phyloP scores from a whole-genome alignment of 208 protist genomes.

The Leishmania turanica region DNA sequence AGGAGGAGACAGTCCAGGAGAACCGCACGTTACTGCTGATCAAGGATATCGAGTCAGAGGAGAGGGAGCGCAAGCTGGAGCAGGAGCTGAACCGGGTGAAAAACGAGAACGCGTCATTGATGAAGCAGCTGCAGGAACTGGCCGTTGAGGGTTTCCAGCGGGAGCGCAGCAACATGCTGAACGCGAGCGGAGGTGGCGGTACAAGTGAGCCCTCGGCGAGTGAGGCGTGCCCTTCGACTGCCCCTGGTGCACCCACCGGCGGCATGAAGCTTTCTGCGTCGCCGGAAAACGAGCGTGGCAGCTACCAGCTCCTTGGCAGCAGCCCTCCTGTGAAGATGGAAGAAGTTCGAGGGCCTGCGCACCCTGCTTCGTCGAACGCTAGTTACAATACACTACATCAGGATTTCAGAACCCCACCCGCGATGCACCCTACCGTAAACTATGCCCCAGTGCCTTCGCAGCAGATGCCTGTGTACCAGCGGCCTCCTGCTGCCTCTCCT shows the following conservation, averaged over 20 bases:
- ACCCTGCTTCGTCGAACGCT: not conserved
- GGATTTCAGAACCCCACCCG: not conserved
- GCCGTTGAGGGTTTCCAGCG: conserved; percentile 34
- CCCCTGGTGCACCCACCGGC: not conserved
- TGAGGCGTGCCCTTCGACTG: not conserved
- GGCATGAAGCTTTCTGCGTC: not conserved
- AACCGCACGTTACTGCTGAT: conserved; percentile 53
- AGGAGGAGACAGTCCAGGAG: conserved; percentile 63
- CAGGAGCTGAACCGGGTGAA: conserved; percentile 32
- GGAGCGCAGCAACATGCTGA: conserved; percentile 10
- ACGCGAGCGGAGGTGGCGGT: not conserved
- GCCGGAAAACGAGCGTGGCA: not conserved
- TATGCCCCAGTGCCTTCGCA: not conserved
- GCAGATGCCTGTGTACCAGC: not conserved
- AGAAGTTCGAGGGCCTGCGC: not conserved
- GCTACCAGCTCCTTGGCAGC: not conserved
- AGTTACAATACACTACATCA: not conserved
- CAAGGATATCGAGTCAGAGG: conserved; percentile 60
- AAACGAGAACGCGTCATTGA: conserved; percentile 38
- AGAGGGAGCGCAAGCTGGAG: conserved; percentile 41
- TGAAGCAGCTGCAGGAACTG: conserved; percentile 41
- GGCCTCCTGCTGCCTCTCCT: not conserved
- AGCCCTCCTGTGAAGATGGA: not conserved
- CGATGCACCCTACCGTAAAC: not conserved
- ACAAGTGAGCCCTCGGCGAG: not conserved